Base-by-base conservation (phyloP, 2,329 filamentous ascomycete species). In the Coniochaeta hoffmannii region DNA sequence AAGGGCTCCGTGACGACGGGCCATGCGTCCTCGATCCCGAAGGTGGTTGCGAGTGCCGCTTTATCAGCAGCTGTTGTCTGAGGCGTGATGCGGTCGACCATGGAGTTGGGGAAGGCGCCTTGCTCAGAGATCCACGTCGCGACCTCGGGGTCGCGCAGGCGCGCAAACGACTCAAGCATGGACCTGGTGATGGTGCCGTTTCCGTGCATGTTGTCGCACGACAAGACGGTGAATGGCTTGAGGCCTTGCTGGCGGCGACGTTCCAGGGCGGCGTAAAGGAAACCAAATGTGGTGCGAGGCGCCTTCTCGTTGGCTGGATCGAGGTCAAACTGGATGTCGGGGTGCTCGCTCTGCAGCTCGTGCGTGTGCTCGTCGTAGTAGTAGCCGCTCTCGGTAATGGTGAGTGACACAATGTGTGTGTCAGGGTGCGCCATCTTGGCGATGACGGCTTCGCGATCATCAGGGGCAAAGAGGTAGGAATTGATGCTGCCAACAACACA, bases 351-450 rank as follows among this genome's bases (percentile, higher is more conserved):
- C 58, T 73, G 66, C 56, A 80, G 70, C 68, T 79, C 66, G 69
- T 80, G 77, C n/a, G 77, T 76, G 71, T 80, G 79, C 64, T 80
- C 77, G 64, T 80, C 78, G 71, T 80, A 79, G 69, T 77, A 80
- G 73, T 80, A 80, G 59, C 77, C 77, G 62, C 74, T 78, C 69
- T 80, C 77, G 44, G 77, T 80, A 64, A 80, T 80, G 63, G 77
- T 80, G 65, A 80, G 64, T 15, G 77, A 80, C 31, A 80, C 77
- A 58, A 80, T 80, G 63, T 72, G 75, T 12, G 77, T 80, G 62
- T 80, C 76, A 0, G 75, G 71, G 67, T 79, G 72, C 1, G 77
- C 77, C 77, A 80, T 79, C 71, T 80, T 80, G 62, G 71, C 73
- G 31, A 80, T 73, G 58, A 80, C 76, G 34, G 76, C 75, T 67